Evolutionary conservation across 1,284 basidiomycete genomes (phyloP), one percentile per base, ranked within the genome.

Genomic region (Marasmius fiardii): DNA sequence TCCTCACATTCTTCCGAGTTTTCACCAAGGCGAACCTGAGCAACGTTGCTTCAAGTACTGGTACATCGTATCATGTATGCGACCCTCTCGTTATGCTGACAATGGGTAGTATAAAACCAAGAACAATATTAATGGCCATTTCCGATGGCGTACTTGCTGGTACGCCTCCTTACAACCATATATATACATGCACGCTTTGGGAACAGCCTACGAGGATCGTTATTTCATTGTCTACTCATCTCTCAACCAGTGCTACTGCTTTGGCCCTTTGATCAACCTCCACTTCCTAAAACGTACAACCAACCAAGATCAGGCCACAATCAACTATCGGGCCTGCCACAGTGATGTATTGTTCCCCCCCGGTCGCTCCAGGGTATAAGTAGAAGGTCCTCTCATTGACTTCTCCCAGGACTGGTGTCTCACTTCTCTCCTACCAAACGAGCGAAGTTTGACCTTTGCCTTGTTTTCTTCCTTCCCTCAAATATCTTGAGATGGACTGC

Each of bases 331-430:
- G 26, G 28, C 31, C 4, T 12, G 28, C 7, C 35, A 52, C 20
- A 43, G 12, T 43, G 51, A 49, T 52, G 51, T 21, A 10, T 4
- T 31, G 28, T 4, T 31, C 10, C 5, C 28, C 26, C 39, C 26
- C 10, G 23, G 4, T 4, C 23, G 16, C 23, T 31, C 18, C 21
- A 20, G 24, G 16, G 14, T 31, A 18, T 52, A 23, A 41, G 43
- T 45, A 44, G 12, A 28, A 23, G 10, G 5, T 28, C 39, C 24
- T 52, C 24, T 52, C 31, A n/a, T n/a, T n/a, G 7, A 4, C 18
- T 35, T 4, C n/a, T 12, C 50, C 43, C 43, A 56, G 54, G 52
- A 52, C 54, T 47, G 54, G 54, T 21, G 49, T 56, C 54, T 56
- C 53, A 51, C 47, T 50, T 37, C 10, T 26, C 44, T 39, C 18